These are phyloP conservation scores for Coniella lustricola DNA, from an alignment of 2,329 filamentous ascomycete species.

Conservation along the genomic window DNA sequence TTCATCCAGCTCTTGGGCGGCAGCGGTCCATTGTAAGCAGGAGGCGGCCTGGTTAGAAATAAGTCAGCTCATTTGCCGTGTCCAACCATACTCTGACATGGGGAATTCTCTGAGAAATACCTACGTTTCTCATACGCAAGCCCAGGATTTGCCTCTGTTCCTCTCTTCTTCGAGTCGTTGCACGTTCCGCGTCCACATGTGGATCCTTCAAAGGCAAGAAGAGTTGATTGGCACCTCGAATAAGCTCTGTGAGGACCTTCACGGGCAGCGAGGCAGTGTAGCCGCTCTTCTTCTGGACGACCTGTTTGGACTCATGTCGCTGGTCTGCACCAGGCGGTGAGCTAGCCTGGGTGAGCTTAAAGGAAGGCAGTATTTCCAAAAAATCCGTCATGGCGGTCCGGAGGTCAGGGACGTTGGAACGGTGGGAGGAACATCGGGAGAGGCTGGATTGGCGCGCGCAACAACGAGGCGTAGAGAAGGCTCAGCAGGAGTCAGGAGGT, in stretches of 20 bases:
- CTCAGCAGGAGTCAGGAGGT: not conserved
- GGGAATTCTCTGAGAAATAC: conserved; percentile 21
- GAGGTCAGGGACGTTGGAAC: not conserved
- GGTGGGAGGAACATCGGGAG: conserved; percentile 7
- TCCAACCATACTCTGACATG: not conserved
- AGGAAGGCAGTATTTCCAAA: conserved; percentile 10
- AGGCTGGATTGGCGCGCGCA: not conserved
- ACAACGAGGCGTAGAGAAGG: not conserved
- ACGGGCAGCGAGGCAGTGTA: conserved; percentile 4
- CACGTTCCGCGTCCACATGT: conserved; percentile 42
- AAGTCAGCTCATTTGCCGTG: conserved; percentile 13
- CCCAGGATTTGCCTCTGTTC: conserved; percentile 57
- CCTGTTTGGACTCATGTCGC: not conserved
- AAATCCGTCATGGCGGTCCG: conserved; percentile 13
- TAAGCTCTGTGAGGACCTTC: conserved; percentile 19
- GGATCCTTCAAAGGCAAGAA: conserved; percentile 46
- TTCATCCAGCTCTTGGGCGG: conserved; percentile 69
- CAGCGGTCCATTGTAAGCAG: conserved; percentile 65
- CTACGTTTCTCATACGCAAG: conserved; percentile 58
- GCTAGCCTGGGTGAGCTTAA: not conserved
- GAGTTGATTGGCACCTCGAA: conserved; percentile 31
- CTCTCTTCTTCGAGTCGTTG: conserved; percentile 39
- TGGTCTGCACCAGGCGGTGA: not conserved
- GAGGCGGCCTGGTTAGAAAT: conserved; percentile 51
- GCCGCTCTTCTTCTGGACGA: conserved; percentile 1